These are phyloP conservation scores for Diaporthe sp. DNA, from an alignment of 2,329 filamentous ascomycete species.

Conservation along the genomic window DNA sequence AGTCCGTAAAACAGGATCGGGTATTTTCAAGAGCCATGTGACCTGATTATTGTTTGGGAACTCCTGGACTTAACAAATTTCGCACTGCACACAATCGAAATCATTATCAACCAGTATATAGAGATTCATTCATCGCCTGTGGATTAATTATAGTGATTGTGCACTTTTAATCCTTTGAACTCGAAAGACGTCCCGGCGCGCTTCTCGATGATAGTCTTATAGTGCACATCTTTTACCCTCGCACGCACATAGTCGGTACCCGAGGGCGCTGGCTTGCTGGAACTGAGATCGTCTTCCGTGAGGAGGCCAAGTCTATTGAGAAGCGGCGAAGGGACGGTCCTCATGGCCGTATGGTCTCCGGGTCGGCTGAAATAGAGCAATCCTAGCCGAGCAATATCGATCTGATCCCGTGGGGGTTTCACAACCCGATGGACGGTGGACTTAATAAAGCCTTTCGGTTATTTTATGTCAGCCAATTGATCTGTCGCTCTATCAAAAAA, in stretches of 20 bases:
- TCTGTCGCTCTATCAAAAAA: background rate
- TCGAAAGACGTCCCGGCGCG: slow-evolving; percentile 59
- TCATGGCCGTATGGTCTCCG: background rate
- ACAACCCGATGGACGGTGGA: slow-evolving; percentile 18
- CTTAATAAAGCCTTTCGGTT: background rate
- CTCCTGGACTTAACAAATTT: background rate
- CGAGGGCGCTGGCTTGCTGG: slow-evolving; percentile 47
- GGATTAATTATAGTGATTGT: background rate
- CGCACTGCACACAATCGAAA: too few species aligned
- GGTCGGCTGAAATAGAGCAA: slow-evolving; percentile 8
- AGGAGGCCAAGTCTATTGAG: background rate
- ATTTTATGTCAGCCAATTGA: background rate
- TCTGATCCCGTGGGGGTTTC: slow-evolving; percentile 1
- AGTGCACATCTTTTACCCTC: slow-evolving; percentile 60
- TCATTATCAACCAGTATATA: too few species aligned
- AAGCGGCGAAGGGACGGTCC: slow-evolving; percentile 1
- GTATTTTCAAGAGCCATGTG: too few species aligned
- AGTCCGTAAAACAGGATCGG: too few species aligned
- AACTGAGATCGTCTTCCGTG: background rate
- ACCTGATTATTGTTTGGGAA: too few species aligned
- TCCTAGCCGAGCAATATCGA: slow-evolving; percentile 4
- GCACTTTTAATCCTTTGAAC: slow-evolving; percentile 47
- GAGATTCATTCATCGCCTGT: too few species aligned
- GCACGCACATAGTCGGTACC: slow-evolving; percentile 62
- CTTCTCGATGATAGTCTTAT: slow-evolving; percentile 58